Conservation (phyloP, 2,329 filamentous ascomycete species). For the Trichoderma sp. region DNA sequence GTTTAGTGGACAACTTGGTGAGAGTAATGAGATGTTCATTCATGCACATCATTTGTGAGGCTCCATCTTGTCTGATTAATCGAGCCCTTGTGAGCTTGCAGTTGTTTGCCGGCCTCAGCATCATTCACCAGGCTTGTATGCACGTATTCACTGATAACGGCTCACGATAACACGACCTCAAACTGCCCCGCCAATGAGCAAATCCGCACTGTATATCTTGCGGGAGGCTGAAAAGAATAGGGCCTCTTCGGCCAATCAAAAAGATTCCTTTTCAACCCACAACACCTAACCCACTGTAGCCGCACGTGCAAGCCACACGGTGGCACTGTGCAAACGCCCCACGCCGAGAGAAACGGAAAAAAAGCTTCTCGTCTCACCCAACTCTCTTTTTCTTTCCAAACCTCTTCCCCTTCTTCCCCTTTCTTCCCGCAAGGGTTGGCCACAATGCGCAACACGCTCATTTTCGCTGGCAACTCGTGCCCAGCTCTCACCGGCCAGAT, state of each 20-base stretch:
- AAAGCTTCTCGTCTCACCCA: conserved; percentile 25
- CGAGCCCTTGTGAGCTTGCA: not conserved
- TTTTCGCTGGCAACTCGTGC: conserved; percentile 69
- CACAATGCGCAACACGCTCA: conserved; percentile 66
- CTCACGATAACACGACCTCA: not conserved
- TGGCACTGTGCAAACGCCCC: conserved; percentile 13
- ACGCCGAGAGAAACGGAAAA: conserved; percentile 19
- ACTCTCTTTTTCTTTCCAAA: conserved; percentile 10
- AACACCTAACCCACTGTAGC: not conserved
- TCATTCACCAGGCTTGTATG: not conserved
- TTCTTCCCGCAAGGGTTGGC: conserved; percentile 33
- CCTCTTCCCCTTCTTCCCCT: conserved; percentile 30
- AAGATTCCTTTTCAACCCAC: no score
- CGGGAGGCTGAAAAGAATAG: not conserved
- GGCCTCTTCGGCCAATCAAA: not conserved
- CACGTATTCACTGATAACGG: conserved; percentile 3
- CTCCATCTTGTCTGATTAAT: not conserved
- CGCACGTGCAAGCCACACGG: conserved; percentile 2
- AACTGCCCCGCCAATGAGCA: conserved; percentile 6
- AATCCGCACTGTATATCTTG: conserved; percentile 5
- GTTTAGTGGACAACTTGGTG: not conserved
- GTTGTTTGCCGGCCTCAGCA: not conserved
- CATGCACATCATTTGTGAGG: not conserved
- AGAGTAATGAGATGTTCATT: not conserved
- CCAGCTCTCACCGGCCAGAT: conserved; percentile 65